Base-by-base conservation (phyloP, 345 rosid genomes). In the Passiflora organensis region DNA sequence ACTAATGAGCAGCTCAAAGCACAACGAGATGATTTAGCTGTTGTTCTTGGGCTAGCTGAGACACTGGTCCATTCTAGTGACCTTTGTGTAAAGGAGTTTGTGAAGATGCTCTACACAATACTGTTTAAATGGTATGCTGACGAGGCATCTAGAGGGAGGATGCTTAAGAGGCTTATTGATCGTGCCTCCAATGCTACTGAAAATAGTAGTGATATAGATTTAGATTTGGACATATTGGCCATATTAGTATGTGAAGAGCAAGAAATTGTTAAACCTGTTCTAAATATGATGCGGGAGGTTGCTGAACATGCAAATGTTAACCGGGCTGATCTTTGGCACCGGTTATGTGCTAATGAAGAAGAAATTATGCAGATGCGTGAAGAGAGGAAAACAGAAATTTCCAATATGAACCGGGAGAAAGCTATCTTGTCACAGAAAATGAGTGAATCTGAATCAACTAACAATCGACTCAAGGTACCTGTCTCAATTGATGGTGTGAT, bases 251-350 rank as follows among this genome's bases (percentile, higher is more conserved):
- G 82, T 28, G 90, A 89, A 78, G 96, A 89, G 69, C 90, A 75
- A 73, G 97, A 87, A 60, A 76, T 79, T 56, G 74, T 73, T 22
- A 79, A 76, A 63, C 87, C 85, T 55, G 86, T 89, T 56, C 70
- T 89, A 46, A 75, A 82, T 69, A 85, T 94, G 97, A 70, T 89
- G 79, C 79, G 83, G 69, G 85, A 85, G 77, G 85, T 81, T 53
- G 95, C 86, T 48, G 99, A 89, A 65, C 90, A 70, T 67, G 97
- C 96, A 59, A 89, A 83, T 78, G 88, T 85, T 50, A 93, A 87
- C 67, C 84, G 93, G 69, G 89, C 93, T 45, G 87, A 95, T 14
- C 90, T 94, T 56, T 83, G 93, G 99, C 97, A 87, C 69, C 97
- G 83, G 66, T 63, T 94, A 57, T 77, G 89, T 18, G 79, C 89